phyloP scores from a whole-genome alignment of 2,329 filamentous ascomycete species.

The Podosphaera aphanis region DNA sequence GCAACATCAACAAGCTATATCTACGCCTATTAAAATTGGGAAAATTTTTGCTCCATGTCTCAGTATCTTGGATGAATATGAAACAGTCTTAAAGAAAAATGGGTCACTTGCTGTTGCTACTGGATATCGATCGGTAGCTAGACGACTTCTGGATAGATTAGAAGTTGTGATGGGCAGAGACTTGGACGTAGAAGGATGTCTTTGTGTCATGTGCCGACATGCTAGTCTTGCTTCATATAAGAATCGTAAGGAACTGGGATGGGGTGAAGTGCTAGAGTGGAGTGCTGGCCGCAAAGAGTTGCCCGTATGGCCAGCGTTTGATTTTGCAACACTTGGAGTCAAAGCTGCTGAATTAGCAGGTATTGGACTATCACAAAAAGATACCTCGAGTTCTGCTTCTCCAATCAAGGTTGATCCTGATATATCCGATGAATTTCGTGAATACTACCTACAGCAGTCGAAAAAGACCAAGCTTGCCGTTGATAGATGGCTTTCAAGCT shows the following conservation, averaged over 20 bases:
- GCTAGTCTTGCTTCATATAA: slow-evolving; percentile 23
- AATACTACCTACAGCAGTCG: slow-evolving; percentile 77
- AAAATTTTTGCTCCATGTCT: slow-evolving; percentile 65
- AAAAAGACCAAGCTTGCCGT: slow-evolving; percentile 83
- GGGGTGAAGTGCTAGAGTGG: slow-evolving; percentile 86
- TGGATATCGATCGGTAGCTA: slow-evolving; percentile 82
- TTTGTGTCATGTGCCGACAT: slow-evolving; percentile 56
- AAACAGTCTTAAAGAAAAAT: slow-evolving; percentile 54
- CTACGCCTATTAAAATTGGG: slow-evolving; percentile 31
- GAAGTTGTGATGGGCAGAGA: slow-evolving; percentile 90
- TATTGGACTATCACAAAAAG: slow-evolving; percentile 34
- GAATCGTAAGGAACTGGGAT: slow-evolving; percentile 51
- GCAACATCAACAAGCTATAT: slow-evolving; percentile 22
- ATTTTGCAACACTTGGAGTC: slow-evolving; percentile 36
- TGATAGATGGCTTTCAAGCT: slow-evolving; percentile 68
- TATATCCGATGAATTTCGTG: slow-evolving; percentile 77
- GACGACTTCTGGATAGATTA: slow-evolving; percentile 66
- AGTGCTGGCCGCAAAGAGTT: slow-evolving; percentile 74
- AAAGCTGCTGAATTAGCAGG: slow-evolving; percentile 32
- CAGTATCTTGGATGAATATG: slow-evolving; percentile 66
- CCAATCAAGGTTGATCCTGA: slow-evolving; percentile 69
- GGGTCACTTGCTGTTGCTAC: slow-evolving; percentile 89
- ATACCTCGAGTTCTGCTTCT: slow-evolving; percentile 33
- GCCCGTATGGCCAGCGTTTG: slow-evolving; percentile 73
- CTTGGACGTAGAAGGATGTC: slow-evolving; percentile 65